Conservation (phyloP, 305 asterid genomes). For the Nicotiana rustica region DNA sequence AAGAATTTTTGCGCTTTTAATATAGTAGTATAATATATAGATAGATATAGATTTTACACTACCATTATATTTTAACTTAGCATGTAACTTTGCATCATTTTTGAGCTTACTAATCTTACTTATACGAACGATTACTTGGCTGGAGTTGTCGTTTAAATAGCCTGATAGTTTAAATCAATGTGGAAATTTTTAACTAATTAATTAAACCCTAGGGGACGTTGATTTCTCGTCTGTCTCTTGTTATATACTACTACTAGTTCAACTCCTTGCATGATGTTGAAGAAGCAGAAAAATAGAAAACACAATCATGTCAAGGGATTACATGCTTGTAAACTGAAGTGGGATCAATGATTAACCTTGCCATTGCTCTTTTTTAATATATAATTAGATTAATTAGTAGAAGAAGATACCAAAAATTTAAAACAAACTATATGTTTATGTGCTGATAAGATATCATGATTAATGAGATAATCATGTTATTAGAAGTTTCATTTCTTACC, state of each 20-base stretch:
- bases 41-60: neutral
- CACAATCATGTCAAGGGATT: conserved; percentile 46
- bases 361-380: conserved; percentile 30
- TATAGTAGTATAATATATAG: too few species aligned
- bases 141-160: neutral
- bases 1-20: too few species aligned
- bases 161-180: neutral
- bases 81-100: neutral
- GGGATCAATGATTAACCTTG: conserved; percentile 51
- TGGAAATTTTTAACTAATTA: neutral
- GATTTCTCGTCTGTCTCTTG: neutral
- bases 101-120: neutral
- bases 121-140: neutral
- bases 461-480: conserved; percentile 45
- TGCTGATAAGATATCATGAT: conserved; percentile 41
- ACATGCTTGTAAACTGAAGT: conserved; percentile 53
- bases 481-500: conserved; percentile 27
- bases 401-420: conserved; percentile 12
- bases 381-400: conserved; percentile 24
- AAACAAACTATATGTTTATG: conserved; percentile 35
- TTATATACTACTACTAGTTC: neutral
- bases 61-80: neutral
- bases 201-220: neutral
- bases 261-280: neutral
- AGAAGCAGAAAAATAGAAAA: conserved; percentile 43